Base-by-base conservation (phyloP, 495 filamentous ascomycete genomes). In the Hypomontagnella submonticulosa region DNA sequence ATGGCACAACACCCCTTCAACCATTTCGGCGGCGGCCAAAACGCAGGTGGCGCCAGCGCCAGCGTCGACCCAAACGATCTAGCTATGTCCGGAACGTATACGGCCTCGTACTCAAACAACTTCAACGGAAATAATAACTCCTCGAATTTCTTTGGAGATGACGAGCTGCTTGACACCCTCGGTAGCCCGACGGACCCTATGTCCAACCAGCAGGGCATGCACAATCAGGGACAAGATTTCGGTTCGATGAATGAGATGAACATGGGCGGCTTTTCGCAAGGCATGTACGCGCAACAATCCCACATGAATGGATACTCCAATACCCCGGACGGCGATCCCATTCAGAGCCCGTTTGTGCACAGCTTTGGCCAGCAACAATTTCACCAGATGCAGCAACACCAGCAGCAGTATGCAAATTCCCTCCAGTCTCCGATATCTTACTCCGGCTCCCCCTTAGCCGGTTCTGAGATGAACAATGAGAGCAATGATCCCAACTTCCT, bases 61-160 rank as follows among this genome's bases (percentile, higher is more conserved):
- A 87, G 85, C 72, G 88, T 97, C 62, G 92, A 97, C 70, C 95
- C 95, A 2, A 94, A 90, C 43, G 91, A 95, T 44, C 81, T 99
- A 58, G 86, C 87, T 52, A 91, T 94, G 87, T 76, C 76, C 30
- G 78, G 74, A 23, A 72, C 73, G 36, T 80, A 75, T 53, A 73
- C 72, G 23, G 42, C 71, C 0, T 72, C 71, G 4, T 83, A 74
- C 65, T 76, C 77, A 40, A 77, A 76, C 61, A 79, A 76, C 61
- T 79, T 76, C 64, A 75, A 73, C 61, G 67, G 70, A 44, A 77
- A 74, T 48, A 76, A 76, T 59, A 75, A 67, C 47, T 48, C 68
- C 1, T 71, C 74, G 7, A 77, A 73, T 27, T 76, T 83, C 41
- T 85, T 90, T 50, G 80, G 74, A 23, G 88, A 90, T 62, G 88